Percentiles rank a stretch among this genome's conserved stretches.
Evolutionary conservation across 352 stramenopile species (phyloP).

Genomic region (Blastocystis sp.): DNA sequence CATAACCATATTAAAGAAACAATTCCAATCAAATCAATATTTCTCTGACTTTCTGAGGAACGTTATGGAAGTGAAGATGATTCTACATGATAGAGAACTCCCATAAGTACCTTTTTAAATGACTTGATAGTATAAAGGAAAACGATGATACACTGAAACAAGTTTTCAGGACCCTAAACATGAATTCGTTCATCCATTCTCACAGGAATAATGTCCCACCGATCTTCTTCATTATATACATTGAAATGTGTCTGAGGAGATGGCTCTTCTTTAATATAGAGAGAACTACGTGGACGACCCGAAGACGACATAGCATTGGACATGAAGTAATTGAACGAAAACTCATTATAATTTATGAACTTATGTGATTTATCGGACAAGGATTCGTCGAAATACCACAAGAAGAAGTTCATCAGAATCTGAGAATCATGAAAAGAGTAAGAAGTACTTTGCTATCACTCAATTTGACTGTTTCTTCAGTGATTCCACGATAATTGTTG

Average conservation of each 20-base stretch:
- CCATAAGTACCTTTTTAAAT: conserved; percentile 12
- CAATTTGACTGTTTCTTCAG: not conserved
- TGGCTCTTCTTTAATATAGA: conserved; percentile 33
- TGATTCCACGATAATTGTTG: not conserved
- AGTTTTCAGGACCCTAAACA: conserved; percentile 19
- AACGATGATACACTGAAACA: conserved; percentile 48
- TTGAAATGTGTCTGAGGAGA: conserved; percentile 21
- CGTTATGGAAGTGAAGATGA: conserved; percentile 26
- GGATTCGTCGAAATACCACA: conserved; percentile 54
- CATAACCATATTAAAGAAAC: too few species aligned
- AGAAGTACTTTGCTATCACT: conserved; percentile 8
- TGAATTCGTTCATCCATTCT: not conserved
- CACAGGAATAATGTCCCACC: conserved; percentile 50
- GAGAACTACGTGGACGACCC: not conserved
- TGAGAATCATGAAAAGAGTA: not conserved
- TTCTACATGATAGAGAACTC: conserved; percentile 13
- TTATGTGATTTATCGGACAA: not conserved
- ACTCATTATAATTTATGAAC: not conserved
- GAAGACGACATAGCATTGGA: too few species aligned
- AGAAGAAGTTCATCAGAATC: conserved; percentile 55
- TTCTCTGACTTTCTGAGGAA: not conserved
- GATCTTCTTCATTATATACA: conserved; percentile 44
- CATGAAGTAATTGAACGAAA: conserved; percentile 32
- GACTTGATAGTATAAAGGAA: conserved; percentile 59
- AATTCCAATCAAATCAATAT: conserved; percentile 24